Conservation (phyloP, 2,329 filamentous ascomycete species). For the Venturiaceae sp. region DNA sequence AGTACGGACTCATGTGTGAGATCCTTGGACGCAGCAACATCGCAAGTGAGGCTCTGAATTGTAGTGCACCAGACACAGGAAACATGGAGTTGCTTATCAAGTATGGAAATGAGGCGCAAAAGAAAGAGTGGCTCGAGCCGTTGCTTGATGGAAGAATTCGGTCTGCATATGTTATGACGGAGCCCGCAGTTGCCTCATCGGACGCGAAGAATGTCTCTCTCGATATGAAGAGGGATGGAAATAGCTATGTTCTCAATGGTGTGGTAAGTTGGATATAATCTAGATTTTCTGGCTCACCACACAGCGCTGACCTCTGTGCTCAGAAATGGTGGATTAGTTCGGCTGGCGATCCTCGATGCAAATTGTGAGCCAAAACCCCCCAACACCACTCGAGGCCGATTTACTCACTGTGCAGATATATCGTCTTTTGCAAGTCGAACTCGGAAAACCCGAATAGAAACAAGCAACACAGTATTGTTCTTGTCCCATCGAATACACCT, state of each 20-base stretch:
- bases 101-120: conserved; percentile 79
- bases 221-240: conserved; percentile 69
- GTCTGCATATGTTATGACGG: conserved; percentile 89
- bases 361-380: conserved; percentile 37
- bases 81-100: conserved; percentile 59
- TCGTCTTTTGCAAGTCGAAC: conserved; percentile 93
- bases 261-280: conserved; percentile 45
- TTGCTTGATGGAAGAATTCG: conserved; percentile 77
- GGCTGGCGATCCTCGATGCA: conserved; percentile 83
- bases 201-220: conserved; percentile 92
- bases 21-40: conserved; percentile 77
- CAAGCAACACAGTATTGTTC: conserved; percentile 83
- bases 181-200: conserved; percentile 76
- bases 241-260: conserved; percentile 86
- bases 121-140: conserved; percentile 72
- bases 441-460: conserved; percentile 66
- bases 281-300: neutral
- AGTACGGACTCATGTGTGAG: conserved; percentile 97
- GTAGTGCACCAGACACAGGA: conserved; percentile 82
- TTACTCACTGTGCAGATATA: conserved; percentile 42
- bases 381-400: neutral
- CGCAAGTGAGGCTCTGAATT: conserved; percentile 69
- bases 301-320: neutral
- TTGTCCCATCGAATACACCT: conserved; percentile 73
- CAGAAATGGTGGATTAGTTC: conserved; percentile 99